Evolutionary conservation across 768 basidiomycete genomes (phyloP).

Genomic region (Auriscalpium vulgare): DNA sequence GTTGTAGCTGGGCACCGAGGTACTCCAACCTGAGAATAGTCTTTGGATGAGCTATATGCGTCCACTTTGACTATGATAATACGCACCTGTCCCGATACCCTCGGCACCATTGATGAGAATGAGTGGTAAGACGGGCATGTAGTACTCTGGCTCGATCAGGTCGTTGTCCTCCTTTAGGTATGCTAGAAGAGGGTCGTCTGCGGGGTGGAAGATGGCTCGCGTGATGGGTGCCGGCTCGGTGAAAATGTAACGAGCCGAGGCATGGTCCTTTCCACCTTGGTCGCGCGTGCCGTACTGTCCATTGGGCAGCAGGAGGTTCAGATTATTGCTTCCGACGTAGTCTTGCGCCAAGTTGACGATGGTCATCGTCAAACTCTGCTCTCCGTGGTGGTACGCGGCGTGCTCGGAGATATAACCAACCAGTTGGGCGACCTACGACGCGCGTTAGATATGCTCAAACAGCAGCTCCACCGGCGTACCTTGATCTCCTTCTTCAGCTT

Average conservation of each 20-base stretch:
- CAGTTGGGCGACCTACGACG: slow-evolving; percentile 76
- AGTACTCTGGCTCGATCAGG: slow-evolving; percentile 89
- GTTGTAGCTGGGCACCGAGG: slow-evolving; percentile 85
- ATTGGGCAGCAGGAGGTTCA: slow-evolving; percentile 79
- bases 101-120: slow-evolving; percentile 91
- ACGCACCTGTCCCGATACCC: slow-evolving; percentile 90
- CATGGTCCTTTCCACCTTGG: slow-evolving; percentile 92
- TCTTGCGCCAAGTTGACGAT: slow-evolving; percentile 93
- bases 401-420: slow-evolving; percentile 93
- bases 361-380: slow-evolving; percentile 76
- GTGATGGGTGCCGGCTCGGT: slow-evolving; percentile 73
- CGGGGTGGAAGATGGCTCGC: slow-evolving; percentile 68
- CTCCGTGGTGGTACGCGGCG: slow-evolving; percentile 95
- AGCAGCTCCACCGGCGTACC: slow-evolving; percentile 28
- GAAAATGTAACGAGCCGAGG: slow-evolving; percentile 93
- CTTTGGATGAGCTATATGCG: background rate
- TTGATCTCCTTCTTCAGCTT: slow-evolving; percentile 91
- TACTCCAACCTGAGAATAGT: slow-evolving; percentile 79
- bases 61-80: background rate
- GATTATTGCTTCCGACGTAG: slow-evolving; percentile 92
- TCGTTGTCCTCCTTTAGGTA: slow-evolving; percentile 81
- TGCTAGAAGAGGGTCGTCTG: slow-evolving; percentile 81
- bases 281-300: slow-evolving; percentile 97
- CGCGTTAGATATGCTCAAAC: no score
- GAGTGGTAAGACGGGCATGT: slow-evolving; percentile 84